Conservation (phyloP, 768 basidiomycete genomes). For the Collybia sp. region DNA sequence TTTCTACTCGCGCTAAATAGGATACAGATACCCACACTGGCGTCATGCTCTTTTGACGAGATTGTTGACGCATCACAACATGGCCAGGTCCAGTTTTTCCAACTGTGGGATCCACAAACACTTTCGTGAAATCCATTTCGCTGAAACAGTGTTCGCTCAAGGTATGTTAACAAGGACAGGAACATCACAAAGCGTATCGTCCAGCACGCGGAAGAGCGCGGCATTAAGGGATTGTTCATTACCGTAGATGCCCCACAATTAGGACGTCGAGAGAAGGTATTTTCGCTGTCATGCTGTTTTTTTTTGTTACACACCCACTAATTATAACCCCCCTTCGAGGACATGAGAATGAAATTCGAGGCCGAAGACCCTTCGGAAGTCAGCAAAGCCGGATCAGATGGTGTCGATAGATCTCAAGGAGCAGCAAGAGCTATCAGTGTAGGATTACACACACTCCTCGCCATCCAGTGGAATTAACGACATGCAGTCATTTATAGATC, state of each 20-base stretch:
- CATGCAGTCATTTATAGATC: constrained; percentile 88
- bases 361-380: constrained; percentile 66
- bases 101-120: constrained; percentile 47
- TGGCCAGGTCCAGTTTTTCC: constrained; percentile 80
- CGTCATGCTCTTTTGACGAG: constrained; percentile 95
- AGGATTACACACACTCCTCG: constrained; percentile 16
- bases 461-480: background rate
- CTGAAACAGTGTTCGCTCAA: constrained; percentile 14
- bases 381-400: constrained; percentile 42
- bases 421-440: constrained; percentile 93
- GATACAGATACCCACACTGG: constrained; percentile 85
- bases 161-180: constrained; percentile 91
- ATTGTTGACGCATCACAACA: constrained; percentile 82
- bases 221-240: constrained; percentile 92
- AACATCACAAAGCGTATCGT: constrained; percentile 82
- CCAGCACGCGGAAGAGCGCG: constrained; percentile 84
- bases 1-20: background rate
- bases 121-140: background rate
- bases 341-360: constrained; percentile 96
- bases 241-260: constrained; percentile 98
- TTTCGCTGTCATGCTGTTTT: background rate
- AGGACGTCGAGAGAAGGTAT: constrained; percentile 84
- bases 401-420: constrained; percentile 81
- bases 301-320: background rate
- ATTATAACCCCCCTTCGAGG: constrained; percentile 28